A percentile compares a stretch with the other conserved stretches of the same genome.
These are phyloP conservation scores for Carpinus viminea DNA, from an alignment of 306 rosid species.

Conservation along the genomic window DNA sequence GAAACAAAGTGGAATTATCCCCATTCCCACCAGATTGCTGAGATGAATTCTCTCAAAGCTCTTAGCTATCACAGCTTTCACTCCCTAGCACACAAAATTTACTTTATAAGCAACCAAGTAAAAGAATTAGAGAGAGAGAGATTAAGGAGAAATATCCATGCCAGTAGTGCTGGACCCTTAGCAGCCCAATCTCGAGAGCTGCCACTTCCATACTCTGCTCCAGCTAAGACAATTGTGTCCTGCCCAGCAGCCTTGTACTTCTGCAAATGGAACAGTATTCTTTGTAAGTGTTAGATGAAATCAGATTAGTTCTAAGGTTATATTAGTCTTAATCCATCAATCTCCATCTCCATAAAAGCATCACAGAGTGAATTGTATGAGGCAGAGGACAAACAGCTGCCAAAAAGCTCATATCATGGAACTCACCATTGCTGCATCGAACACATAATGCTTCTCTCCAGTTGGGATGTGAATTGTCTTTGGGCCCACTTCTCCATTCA, in stretches of 20 bases:
- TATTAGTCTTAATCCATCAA: neutral
- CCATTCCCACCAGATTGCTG: slow-evolving; percentile 30
- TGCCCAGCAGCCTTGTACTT: slow-evolving; percentile 40
- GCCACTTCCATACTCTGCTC: slow-evolving; percentile 48
- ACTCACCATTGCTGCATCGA: slow-evolving; percentile 47
- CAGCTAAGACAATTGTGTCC: slow-evolving; percentile 43
- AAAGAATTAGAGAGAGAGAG: neutral
- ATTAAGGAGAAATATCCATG: neutral
- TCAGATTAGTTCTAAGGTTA: neutral
- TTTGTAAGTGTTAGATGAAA: neutral
- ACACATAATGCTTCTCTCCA: slow-evolving; percentile 38
- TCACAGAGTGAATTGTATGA: neutral
- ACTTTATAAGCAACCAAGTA: slow-evolving; percentile 5
- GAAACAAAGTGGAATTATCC: slow-evolving; percentile 8
- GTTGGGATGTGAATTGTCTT: slow-evolving; percentile 48
- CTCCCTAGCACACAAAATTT: slow-evolving; percentile 27
- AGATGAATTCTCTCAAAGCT: slow-evolving; percentile 46
- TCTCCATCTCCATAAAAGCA: neutral
- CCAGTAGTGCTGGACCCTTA: slow-evolving; percentile 50
- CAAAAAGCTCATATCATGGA: neutral
- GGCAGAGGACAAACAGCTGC: neutral
- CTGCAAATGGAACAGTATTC: slow-evolving; percentile 11
- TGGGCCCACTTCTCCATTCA: slow-evolving; percentile 45
- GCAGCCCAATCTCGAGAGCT: slow-evolving; percentile 51
- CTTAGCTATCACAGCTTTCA: slow-evolving; percentile 50